phyloP scores from a whole-genome alignment of 2,329 filamentous ascomycete species.

The Exophiala sp. region DNA sequence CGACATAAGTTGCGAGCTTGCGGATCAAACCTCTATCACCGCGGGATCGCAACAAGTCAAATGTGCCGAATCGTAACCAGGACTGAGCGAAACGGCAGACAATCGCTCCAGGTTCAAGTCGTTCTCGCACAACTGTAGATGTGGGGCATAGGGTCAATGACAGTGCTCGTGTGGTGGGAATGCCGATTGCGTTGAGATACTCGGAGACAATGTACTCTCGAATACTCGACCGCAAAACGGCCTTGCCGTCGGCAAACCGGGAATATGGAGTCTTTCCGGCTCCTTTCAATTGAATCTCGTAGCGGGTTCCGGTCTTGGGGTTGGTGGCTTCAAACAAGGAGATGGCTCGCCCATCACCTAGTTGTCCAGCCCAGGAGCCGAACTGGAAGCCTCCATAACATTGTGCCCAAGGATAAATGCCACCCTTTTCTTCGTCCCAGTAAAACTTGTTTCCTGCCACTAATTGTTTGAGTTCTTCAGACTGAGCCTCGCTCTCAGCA shows the following conservation, averaged over 20 bases:
- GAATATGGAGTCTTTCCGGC: slow-evolving; percentile 92
- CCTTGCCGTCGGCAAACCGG: slow-evolving; percentile 92
- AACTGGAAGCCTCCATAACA: slow-evolving; percentile 74
- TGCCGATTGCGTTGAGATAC: slow-evolving; percentile 73
- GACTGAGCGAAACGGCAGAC: slow-evolving; percentile 86
- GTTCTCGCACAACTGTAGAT: slow-evolving; percentile 71
- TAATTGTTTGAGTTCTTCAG: slow-evolving; percentile 69
- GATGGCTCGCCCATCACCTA: slow-evolving; percentile 92
- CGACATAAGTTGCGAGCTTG: slow-evolving; percentile 74
- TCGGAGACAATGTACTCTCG: slow-evolving; percentile 93
- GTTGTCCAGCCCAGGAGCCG: slow-evolving; percentile 91
- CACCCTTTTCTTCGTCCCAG: slow-evolving; percentile 68
- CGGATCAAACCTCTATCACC: slow-evolving; percentile 73
- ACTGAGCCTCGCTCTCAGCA: slow-evolving; percentile 62
- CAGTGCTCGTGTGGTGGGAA: slow-evolving; percentile 82
- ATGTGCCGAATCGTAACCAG: slow-evolving; percentile 92
- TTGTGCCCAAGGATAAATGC: slow-evolving; percentile 97
- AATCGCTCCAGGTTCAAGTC: slow-evolving; percentile 83
- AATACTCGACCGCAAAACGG: slow-evolving; percentile 87
- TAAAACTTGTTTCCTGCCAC: slow-evolving; percentile 80
- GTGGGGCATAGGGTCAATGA: slow-evolving; percentile 75
- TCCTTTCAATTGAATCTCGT: slow-evolving; percentile 92
- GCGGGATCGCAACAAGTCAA: slow-evolving; percentile 81
- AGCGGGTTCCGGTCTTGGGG: slow-evolving; percentile 64
- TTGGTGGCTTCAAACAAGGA: slow-evolving; percentile 89